Percentiles rank a stretch among this genome's conserved stretches.
Evolutionary conservation across 1,284 basidiomycete species (phyloP).

Genomic region (Trichosporon sp.): DNA sequence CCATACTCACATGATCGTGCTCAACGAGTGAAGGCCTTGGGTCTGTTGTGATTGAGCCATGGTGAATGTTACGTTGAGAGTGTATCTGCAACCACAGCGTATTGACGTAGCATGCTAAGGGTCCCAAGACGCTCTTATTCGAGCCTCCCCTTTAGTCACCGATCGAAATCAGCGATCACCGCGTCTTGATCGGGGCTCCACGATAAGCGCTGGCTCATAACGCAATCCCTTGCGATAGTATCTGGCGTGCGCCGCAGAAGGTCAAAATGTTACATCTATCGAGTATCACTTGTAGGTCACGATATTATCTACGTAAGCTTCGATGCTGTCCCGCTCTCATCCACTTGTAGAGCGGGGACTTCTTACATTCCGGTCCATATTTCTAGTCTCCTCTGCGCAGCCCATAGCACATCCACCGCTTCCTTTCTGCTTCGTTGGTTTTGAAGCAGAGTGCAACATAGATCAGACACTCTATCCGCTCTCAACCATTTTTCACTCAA

Average conservation of each 20-base stretch:
- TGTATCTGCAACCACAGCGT: not conserved
- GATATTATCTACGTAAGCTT: not conserved
- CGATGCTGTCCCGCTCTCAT: not conserved
- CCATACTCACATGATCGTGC: constrained; percentile 42
- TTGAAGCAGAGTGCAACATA: too few relatives aligned
- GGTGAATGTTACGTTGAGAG: not conserved
- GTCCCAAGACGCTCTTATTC: not conserved
- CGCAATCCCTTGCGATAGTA: not conserved
- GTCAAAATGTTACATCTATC: not conserved
- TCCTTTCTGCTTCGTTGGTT: too few relatives aligned
- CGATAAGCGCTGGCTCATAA: too few relatives aligned
- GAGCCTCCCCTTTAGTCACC: not conserved
- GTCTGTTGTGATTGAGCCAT: constrained; percentile 23
- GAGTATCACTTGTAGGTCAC: not conserved
- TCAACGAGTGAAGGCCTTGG: constrained; percentile 40
- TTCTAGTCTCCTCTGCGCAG: not conserved
- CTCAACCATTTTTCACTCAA: constrained; percentile 4
- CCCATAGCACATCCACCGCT: too few relatives aligned
- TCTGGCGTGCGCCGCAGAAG: not conserved
- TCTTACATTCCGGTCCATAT: not conserved
- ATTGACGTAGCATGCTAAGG: not conserved
- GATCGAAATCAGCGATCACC: not conserved
- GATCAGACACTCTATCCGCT: not conserved
- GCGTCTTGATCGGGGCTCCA: not conserved
- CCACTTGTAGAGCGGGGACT: not conserved